phyloP scores from a whole-genome alignment of 495 filamentous ascomycete species.

The Aspergillus ellipticus region DNA sequence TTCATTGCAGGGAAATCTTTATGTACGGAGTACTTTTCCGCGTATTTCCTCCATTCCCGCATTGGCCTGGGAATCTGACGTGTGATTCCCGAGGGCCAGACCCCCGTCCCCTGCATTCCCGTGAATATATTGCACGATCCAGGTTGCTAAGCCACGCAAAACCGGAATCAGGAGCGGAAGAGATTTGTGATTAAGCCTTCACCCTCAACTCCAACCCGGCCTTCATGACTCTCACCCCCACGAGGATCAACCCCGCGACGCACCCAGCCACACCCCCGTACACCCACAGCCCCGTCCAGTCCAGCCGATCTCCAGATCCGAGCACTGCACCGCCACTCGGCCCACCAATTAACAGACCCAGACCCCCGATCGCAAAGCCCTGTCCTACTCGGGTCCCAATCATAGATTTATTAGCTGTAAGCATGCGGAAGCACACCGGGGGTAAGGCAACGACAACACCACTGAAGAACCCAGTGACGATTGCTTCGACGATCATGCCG shows the following conservation, averaged over 20 bases:
- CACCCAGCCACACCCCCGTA: slow-evolving; percentile 13
- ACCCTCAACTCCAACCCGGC: too few relatives aligned
- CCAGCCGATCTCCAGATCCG: neutral
- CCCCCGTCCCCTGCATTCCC: too few relatives aligned
- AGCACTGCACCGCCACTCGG: slow-evolving; percentile 41
- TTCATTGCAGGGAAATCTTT: too few relatives aligned
- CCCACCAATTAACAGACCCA: slow-evolving; percentile 27
- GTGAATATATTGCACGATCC: too few relatives aligned
- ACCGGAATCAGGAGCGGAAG: too few relatives aligned
- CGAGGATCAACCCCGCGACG: slow-evolving; percentile 7
- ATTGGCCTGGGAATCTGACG: too few relatives aligned
- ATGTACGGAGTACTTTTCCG: too few relatives aligned
- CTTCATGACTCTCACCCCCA: too few relatives aligned
- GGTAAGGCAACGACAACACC: slow-evolving; percentile 32
- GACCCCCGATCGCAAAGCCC: slow-evolving; percentile 23
- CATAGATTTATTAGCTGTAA: slow-evolving; percentile 14
- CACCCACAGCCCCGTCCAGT: slow-evolving; percentile 16
- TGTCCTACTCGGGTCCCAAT: slow-evolving; percentile 37
- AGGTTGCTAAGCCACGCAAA: too few relatives aligned
- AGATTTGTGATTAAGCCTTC: too few relatives aligned
- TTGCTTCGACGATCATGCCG: slow-evolving; percentile 31
- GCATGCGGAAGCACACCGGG: slow-evolving; percentile 19
- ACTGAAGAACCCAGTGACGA: slow-evolving; percentile 14
- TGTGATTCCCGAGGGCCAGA: too few relatives aligned
- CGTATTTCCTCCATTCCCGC: too few relatives aligned